Evolutionary conservation across 129 eudicot genomes (phyloP).

Genomic region (Cynara cardunculus): DNA sequence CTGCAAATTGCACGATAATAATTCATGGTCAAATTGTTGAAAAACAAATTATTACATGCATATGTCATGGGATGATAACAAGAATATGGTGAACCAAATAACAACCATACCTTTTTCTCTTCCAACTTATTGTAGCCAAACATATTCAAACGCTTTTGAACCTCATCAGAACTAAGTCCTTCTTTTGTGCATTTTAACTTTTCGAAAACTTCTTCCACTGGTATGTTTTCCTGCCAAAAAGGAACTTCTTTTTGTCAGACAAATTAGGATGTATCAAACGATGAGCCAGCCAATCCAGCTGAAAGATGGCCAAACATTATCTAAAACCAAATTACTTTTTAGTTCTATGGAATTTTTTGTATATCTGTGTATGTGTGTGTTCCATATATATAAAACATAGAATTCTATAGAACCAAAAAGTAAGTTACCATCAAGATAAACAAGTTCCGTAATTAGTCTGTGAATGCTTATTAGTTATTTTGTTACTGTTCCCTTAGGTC

Average conservation of each 20-base stretch:
- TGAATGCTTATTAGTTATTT: background rate
- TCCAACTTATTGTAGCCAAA: slow-evolving; percentile 60
- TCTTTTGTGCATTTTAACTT: slow-evolving; percentile 51
- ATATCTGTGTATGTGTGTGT: background rate
- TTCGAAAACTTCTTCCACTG: slow-evolving; percentile 56
- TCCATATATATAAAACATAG: background rate
- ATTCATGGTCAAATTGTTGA: background rate
- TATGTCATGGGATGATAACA: background rate
- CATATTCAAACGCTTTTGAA: slow-evolving; percentile 47
- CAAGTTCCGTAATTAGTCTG: background rate
- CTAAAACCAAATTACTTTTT: background rate
- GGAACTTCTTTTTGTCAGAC: slow-evolving; percentile 9
- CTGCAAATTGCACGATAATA: slow-evolving; percentile 17
- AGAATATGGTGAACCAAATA: background rate
- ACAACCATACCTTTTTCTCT: slow-evolving; percentile 47
- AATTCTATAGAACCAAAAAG: background rate
- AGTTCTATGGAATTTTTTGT: background rate
- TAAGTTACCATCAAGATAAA: background rate
- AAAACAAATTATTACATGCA: background rate
- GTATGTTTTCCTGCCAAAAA: slow-evolving; percentile 48
- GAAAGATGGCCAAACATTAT: background rate
- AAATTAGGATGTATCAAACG: background rate
- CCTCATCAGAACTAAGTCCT: slow-evolving; percentile 55
- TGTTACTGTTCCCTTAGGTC: background rate
- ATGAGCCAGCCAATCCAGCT: background rate